Evolutionary conservation across 202 grass and related monocot genomes (phyloP), one percentile per base, ranked within the genome.

Genomic region (Schoenoplectus tabernaemontani): DNA sequence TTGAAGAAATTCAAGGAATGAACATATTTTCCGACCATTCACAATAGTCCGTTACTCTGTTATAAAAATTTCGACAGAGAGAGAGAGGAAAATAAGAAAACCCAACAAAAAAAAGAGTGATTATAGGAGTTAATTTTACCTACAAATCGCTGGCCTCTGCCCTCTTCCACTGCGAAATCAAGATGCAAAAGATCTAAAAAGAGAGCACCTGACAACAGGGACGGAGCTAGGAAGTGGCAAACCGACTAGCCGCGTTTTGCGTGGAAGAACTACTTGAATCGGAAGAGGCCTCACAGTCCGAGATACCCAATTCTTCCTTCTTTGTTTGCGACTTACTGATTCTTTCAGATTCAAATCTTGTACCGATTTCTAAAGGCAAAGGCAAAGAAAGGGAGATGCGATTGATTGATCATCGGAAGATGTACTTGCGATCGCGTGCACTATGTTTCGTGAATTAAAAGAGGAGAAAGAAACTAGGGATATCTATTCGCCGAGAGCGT

Each of bases 171-270:
- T 64, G 30, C 17, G 9, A 57, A 42, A 73, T 83, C 56, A 71
- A 56, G 57, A 80, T 60, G 59, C 48, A 62, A 37, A 78, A 78
- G 32, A 66, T 60, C 79, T 82, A 43, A 17, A 59, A 43, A 80
- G 2, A 38, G 11, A 42, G 43, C 76, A 57, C n/a, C 68, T 64
- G 13, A 65, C 39, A 10, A 38, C 20, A 32, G 33, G 38, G 51
- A 79, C 1, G 37, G 20, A 63, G 57, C 9, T 17, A 79, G 12
- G 38, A 20, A 10, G 56, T 44, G n/a, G 20, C 65, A n/a, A n/a
- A n/a, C n/a, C n/a, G n/a, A n/a, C n/a, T 61, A 24, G 11, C 12
- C 26, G 11, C 26, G 23, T 61, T 61, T 61, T 4, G 59, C 4
- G 10, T 11, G 13, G 26, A 30, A 28, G 3, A 12, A 16, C 1